Conservation (phyloP, 176 grass and related monocot species). For the Raddia distichophylla region DNA sequence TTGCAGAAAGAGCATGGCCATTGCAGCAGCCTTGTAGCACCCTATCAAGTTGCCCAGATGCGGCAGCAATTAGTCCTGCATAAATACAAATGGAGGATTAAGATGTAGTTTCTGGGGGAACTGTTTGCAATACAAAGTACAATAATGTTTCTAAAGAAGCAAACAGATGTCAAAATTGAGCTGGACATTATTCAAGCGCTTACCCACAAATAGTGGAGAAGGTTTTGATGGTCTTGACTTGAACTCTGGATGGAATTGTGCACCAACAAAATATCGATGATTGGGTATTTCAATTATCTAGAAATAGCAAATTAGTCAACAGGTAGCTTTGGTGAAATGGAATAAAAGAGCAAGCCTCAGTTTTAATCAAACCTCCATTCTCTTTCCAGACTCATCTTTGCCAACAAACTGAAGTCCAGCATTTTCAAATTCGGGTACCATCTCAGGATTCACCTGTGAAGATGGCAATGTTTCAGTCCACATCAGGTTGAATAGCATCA, state of each 20-base stretch:
- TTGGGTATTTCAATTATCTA: constrained; percentile 92
- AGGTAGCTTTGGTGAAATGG: neutral
- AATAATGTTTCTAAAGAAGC: neutral
- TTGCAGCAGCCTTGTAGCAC: constrained; percentile 40
- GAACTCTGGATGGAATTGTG: constrained; percentile 98
- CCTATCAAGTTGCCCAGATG: constrained; percentile 70
- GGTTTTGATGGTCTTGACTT: constrained; percentile 92
- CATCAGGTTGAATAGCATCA: neutral
- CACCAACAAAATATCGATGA: constrained; percentile 81
- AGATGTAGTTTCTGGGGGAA: neutral
- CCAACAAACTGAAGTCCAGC: constrained; percentile 80
- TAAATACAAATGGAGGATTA: constrained; percentile 22
- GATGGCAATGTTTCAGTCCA: constrained; percentile 21
- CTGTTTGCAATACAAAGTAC: neutral
- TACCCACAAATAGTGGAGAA: constrained; percentile 93
- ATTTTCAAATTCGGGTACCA: constrained; percentile 75
- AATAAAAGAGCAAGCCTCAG: constrained; percentile 11
- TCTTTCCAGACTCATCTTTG: constrained; percentile 67
- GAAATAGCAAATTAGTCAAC: constrained; percentile 30
- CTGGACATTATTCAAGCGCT: constrained; percentile 10
- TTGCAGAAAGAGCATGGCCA: constrained; percentile 12
- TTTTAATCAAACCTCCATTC: constrained; percentile 67
- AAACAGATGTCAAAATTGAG: neutral
- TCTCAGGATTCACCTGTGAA: constrained; percentile 76
- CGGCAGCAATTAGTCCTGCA: constrained; percentile 80